Evolutionary conservation across 768 basidiomycete genomes (phyloP), one percentile per base, ranked within the genome.

Genomic region (Cyathus striatus): DNA sequence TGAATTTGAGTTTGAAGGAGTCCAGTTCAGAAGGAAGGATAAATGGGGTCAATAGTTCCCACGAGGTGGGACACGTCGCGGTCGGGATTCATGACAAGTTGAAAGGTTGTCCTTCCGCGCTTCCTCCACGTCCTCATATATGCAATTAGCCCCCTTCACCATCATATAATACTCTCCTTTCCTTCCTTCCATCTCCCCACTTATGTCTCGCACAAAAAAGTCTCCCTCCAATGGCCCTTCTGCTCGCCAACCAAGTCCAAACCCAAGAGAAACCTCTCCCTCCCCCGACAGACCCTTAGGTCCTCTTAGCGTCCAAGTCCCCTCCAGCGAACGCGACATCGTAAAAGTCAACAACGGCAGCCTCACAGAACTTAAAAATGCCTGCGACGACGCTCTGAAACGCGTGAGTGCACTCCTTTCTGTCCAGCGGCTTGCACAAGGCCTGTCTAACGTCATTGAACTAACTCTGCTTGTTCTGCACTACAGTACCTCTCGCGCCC

Each of bases 351-450:
- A 83, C 64, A 76, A 75, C 49, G 68, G 70, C 3, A 81, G 65
- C 53, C 43, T 65, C 26, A 73, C 72, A 14, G 81, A 83, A 49
- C 69, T 83, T 50, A 83, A 83, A 62, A 80, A 82, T 52, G 75
- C 81, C 14, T 82, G 80, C 48, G 94, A 98, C 63, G 94, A 98
- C 66, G 84, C 85, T 35, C 68, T 97, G 45, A 91, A 90, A 64
- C 84, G 89, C 56, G 93, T 95, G 58, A 44, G 70, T 68, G 30
- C 38, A 36, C 25, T 37, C 46, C 47, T 23, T 30, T n/a, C 26
- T 41, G 27, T 40, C 21, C 9, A n/a, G 27, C 7, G 27, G n/a
- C n/a, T n/a, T n/a, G n/a, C 7, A 30, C 27, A 30, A n/a, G 27
- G 32, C 9, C 35, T 26, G n/a, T n/a, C n/a, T n/a, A n/a, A 21